Conservation (phyloP, 768 basidiomycete species). For the Austroboletus eburneus region DNA sequence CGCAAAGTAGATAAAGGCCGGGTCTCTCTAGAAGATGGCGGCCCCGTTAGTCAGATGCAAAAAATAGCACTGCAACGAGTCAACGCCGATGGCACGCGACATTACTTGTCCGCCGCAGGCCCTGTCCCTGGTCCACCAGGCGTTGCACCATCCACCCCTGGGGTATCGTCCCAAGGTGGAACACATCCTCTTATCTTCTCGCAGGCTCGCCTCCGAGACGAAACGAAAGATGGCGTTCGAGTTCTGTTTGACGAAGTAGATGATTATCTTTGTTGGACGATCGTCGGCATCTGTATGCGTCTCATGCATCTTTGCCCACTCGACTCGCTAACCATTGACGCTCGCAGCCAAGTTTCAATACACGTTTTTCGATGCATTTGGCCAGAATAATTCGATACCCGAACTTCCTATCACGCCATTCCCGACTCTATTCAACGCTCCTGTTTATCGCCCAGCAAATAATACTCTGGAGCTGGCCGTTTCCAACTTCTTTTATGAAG, state of each 20-base stretch:
- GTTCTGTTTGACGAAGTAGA: slow-evolving; percentile 85
- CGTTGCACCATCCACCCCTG: slow-evolving; percentile 67
- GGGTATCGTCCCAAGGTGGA: slow-evolving; percentile 69
- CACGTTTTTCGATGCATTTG: slow-evolving; percentile 89
- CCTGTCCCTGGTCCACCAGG: slow-evolving; percentile 77
- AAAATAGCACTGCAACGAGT: slow-evolving; percentile 88
- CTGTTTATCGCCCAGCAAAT: slow-evolving; percentile 63
- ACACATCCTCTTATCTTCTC: slow-evolving; percentile 80
- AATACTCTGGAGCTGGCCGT: slow-evolving; percentile 82
- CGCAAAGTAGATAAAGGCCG: slow-evolving; percentile 91
- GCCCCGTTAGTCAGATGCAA: slow-evolving; percentile 95
- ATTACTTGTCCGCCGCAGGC: slow-evolving; percentile 86
- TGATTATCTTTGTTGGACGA: slow-evolving; percentile 94
- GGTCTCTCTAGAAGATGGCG: slow-evolving; percentile 82
- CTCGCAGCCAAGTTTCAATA: slow-evolving; percentile 84
- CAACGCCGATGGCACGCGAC: slow-evolving; percentile 76
- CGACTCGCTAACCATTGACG: slow-evolving; percentile 16
- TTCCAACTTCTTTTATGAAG: slow-evolving; percentile 83
- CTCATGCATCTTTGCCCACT: slow-evolving; percentile 4
- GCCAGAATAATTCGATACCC: slow-evolving; percentile 72
- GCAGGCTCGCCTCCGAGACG: slow-evolving; percentile 75
- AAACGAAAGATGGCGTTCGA: slow-evolving; percentile 72
- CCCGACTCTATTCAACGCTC: slow-evolving; percentile 80
- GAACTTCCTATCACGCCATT: slow-evolving; percentile 84
- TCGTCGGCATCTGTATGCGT: slow-evolving; percentile 86